These are phyloP conservation scores for Rosa chinensis DNA, from an alignment of 306 rosid species.

Conservation along the genomic window DNA sequence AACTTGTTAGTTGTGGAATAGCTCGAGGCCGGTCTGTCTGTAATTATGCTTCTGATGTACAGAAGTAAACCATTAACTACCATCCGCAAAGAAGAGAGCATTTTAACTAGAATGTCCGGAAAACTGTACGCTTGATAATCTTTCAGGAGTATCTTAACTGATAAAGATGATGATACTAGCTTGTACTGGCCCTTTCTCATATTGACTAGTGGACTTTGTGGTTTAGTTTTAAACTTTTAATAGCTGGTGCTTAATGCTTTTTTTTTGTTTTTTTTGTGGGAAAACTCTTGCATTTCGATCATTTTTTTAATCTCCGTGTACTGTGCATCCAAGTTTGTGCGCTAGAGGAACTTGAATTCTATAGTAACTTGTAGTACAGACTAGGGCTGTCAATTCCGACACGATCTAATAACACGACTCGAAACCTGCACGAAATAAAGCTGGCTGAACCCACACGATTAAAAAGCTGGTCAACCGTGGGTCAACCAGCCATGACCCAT, in stretches of 20 bases:
- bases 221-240: background rate
- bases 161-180: too few species aligned
- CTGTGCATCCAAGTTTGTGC: conserved; percentile 3
- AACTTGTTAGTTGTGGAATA: conserved; percentile 75
- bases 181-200: conserved; percentile 7
- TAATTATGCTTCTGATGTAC: background rate
- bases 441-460: too few species aligned
- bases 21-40: background rate
- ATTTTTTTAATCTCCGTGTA: background rate
- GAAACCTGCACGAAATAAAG: too few species aligned
- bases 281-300: background rate
- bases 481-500: too few species aligned
- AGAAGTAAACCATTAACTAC: background rate
- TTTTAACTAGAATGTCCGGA: background rate
- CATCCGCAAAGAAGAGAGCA: background rate
- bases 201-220: background rate
- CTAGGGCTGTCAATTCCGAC: too few species aligned
- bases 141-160: background rate
- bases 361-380: background rate
- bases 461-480: too few species aligned
- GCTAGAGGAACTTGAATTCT: background rate
- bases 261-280: background rate
- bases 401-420: too few species aligned
- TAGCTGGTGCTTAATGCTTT: conserved; percentile 9
- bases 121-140: background rate